Conservation (phyloP, 2,329 filamentous ascomycete species). For the Xylariomycetidae sp. region DNA sequence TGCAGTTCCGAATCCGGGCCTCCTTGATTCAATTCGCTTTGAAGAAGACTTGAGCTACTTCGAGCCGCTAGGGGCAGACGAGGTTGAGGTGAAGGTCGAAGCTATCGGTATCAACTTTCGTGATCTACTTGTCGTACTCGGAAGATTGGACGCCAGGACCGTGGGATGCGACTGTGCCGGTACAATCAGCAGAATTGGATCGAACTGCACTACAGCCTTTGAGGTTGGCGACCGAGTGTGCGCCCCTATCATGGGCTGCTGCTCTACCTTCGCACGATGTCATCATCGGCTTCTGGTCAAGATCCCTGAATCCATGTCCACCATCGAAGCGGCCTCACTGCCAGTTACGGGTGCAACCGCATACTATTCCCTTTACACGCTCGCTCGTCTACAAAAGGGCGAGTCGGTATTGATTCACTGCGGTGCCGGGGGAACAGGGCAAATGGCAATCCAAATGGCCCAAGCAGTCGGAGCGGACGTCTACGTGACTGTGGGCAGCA, state of each 20-base stretch:
- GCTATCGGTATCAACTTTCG: not conserved
- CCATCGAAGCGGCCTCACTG: not conserved
- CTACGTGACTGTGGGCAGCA: constrained; percentile 8
- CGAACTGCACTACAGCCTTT: not conserved
- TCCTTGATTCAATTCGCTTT: not conserved
- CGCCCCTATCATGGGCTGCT: not conserved
- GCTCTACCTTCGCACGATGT: not conserved
- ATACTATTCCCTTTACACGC: not conserved
- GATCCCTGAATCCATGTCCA: not conserved
- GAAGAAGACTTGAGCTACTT: not conserved
- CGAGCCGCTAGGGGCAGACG: not conserved
- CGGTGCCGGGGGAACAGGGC: constrained; percentile 4
- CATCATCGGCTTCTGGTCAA: not conserved
- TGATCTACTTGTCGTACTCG: not conserved
- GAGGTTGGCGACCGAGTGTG: not conserved
- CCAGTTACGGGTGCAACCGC: not conserved
- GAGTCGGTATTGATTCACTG: constrained; percentile 6
- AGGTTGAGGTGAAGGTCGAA: not conserved
- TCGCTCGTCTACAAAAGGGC: constrained; percentile 1
- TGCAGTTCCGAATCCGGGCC: not conserved
- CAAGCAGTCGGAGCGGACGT: constrained; percentile 3
- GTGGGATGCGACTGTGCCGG: not conserved
- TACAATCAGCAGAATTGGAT: not conserved
- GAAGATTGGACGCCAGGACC: not conserved
- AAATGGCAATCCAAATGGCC: constrained; percentile 4